Evolutionary conservation across 768 basidiomycete species (phyloP).

Genomic region (Auriscalpium orientale): DNA sequence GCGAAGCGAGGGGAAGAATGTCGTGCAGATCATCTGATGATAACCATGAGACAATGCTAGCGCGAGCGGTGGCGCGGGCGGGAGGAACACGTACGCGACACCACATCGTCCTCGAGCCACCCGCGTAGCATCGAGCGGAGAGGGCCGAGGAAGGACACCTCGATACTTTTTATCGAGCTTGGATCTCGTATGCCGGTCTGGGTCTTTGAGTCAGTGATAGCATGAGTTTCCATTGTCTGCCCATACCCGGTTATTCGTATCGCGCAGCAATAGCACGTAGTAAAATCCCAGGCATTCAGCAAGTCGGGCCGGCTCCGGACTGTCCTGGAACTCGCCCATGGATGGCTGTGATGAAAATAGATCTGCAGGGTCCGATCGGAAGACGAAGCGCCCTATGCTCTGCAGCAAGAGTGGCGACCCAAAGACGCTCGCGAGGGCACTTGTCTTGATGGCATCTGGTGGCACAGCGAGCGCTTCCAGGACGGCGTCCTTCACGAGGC

Average conservation of each 20-base stretch:
- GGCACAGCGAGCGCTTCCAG: slow-evolving; percentile 39
- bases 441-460: neutral
- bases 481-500: slow-evolving; percentile 60
- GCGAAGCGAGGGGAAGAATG: slow-evolving; percentile 6
- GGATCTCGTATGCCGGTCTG: slow-evolving; percentile 25
- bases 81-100: neutral
- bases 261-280: slow-evolving; percentile 55
- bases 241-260: slow-evolving; percentile 47
- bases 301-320: slow-evolving; percentile 53
- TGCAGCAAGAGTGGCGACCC: slow-evolving; percentile 48
- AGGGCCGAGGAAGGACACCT: slow-evolving; percentile 13
- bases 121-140: slow-evolving; percentile 6
- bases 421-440: slow-evolving; percentile 34
- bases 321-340: slow-evolving; percentile 37
- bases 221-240: neutral
- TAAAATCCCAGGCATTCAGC: slow-evolving; percentile 62
- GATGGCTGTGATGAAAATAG: slow-evolving; percentile 29
- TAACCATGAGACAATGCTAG: slow-evolving; percentile 10
- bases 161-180: slow-evolving; percentile 8
- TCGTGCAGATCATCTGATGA: slow-evolving; percentile 14
- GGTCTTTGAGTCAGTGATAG: no score
- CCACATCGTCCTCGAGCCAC: slow-evolving; percentile 14
- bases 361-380: slow-evolving; percentile 48
- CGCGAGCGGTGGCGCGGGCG: neutral
- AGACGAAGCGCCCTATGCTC: slow-evolving; percentile 51